phyloP scores from a whole-genome alignment of 495 filamentous ascomycete species.

The Pyrenula aspistea region DNA sequence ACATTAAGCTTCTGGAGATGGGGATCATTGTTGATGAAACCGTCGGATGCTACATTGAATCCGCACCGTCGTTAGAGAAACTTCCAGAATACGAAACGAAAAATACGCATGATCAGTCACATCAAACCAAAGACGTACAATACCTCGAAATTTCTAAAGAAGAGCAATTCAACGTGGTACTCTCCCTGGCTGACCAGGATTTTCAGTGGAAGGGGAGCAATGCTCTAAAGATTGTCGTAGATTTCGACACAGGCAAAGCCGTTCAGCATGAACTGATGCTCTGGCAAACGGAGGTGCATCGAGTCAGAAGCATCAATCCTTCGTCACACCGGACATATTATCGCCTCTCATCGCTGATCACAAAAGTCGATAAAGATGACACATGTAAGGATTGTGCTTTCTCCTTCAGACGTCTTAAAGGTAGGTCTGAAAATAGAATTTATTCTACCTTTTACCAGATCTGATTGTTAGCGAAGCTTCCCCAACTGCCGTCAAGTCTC shows the following conservation, averaged over 20 bases:
- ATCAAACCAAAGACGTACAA: not conserved
- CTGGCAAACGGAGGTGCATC: not conserved
- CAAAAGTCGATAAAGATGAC: not conserved
- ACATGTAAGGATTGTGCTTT: not conserved
- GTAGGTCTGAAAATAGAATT: too few species aligned
- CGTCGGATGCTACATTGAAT: not conserved
- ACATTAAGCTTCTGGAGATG: not conserved
- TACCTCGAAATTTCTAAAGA: not conserved
- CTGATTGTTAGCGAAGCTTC: not conserved
- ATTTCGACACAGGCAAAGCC: not conserved
- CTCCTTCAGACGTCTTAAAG: not conserved
- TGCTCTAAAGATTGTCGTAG: not conserved
- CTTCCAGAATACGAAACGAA: not conserved
- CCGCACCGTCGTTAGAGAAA: not conserved
- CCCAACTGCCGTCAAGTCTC: not conserved
- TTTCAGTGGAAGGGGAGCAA: not conserved
- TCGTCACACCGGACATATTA: not conserved
- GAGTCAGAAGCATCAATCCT: not conserved
- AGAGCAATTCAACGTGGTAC: not conserved
- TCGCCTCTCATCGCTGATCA: not conserved
- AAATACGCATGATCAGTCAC: not conserved
- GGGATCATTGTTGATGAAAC: not conserved
- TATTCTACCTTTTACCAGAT: not conserved
- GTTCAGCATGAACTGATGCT: not conserved
- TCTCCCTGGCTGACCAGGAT: not conserved